Base-by-base conservation (phyloP, 2,329 filamentous ascomycete species). In the Fusarium globosum region DNA sequence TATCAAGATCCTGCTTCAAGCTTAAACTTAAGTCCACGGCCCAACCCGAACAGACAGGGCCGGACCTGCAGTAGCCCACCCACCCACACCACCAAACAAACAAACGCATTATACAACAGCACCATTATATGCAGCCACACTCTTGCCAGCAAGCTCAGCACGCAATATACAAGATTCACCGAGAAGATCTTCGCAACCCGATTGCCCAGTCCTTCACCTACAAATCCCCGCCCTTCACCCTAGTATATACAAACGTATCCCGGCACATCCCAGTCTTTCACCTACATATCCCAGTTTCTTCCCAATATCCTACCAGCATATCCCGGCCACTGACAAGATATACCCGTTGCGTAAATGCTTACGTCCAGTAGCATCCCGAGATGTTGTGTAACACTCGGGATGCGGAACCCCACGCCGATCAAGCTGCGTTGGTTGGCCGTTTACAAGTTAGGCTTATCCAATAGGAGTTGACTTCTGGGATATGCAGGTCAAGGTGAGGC, bases 51-150 rank as follows among this genome's bases (percentile, higher is more conserved):
- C 28, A 51, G 26, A n/a, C 18, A 45, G 8, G 35, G 23, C 26
- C n/a, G 74, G 72, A 76, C 74, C 74, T 77, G 74, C 75, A 76
- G 75, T 70, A 76, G 64, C 35, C 42, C 56, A 38, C 33, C 10
- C 56, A 58, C 28, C 39, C 53, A 36, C 43, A 35, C 52, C 61
- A 46, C 15, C 10, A 18, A 14, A 35, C 55, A 18, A 14, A 35
- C 55, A 36, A 52, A 63, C 26, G 9, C n/a, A 63, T 46, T 59
- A 60, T 45, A 41, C 21, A 41, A 66, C 41, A 45, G 26, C 42
- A 36, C 23, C 45, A 49, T 36, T 21, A 51, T 39, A 64, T 68
- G 65, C 36, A 68, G 66, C 66, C 66, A 69, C 65, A 46, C 10
- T 23, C 3, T 52, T 26, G 51, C 36, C 28, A 26, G 12, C n/a